These are phyloP conservation scores for Rutstroemia sp. DNA, from an alignment of 2,329 filamentous ascomycete genomes.

Conservation along the genomic window DNA sequence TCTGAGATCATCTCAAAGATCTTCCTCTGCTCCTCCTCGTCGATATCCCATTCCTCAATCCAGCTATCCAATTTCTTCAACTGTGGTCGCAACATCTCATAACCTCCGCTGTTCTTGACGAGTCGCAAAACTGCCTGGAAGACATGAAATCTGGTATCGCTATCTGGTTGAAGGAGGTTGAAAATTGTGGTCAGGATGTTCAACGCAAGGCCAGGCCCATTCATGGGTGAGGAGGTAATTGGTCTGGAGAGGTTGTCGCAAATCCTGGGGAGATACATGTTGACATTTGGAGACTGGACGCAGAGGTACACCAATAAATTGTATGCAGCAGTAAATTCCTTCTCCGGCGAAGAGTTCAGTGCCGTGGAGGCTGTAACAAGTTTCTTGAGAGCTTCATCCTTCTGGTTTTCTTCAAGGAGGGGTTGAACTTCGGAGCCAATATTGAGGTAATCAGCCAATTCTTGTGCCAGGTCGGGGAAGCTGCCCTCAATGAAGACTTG, in stretches of 20 bases:
- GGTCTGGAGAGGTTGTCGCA: slow-evolving; percentile 87
- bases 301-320: slow-evolving; percentile 95
- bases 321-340: slow-evolving; percentile 93
- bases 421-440: slow-evolving; percentile 62
- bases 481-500: slow-evolving; percentile 78
- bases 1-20: slow-evolving; percentile 79
- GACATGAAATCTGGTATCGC: slow-evolving; percentile 81
- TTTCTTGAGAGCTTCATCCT: slow-evolving; percentile 82
- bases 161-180: slow-evolving; percentile 75
- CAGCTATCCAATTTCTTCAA: slow-evolving; percentile 76
- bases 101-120: slow-evolving; percentile 67
- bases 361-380: slow-evolving; percentile 71
- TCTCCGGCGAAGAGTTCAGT: slow-evolving; percentile 83
- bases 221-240: slow-evolving; percentile 75
- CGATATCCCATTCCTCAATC: slow-evolving; percentile 76
- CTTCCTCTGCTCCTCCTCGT: slow-evolving; percentile 75
- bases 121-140: slow-evolving; percentile 84
- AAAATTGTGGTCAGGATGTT: slow-evolving; percentile 92
- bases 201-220: slow-evolving; percentile 79
- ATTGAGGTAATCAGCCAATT: slow-evolving; percentile 93
- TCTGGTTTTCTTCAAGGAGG: slow-evolving; percentile 63
- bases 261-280: slow-evolving; percentile 79
- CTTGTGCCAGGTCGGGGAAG: slow-evolving; percentile 86
- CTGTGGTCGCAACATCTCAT: slow-evolving; percentile 76
- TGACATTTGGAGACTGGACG: slow-evolving; percentile 74